Conservation (phyloP, 1,284 basidiomycete species). For the Cryptococcus maquisensis region DNA sequence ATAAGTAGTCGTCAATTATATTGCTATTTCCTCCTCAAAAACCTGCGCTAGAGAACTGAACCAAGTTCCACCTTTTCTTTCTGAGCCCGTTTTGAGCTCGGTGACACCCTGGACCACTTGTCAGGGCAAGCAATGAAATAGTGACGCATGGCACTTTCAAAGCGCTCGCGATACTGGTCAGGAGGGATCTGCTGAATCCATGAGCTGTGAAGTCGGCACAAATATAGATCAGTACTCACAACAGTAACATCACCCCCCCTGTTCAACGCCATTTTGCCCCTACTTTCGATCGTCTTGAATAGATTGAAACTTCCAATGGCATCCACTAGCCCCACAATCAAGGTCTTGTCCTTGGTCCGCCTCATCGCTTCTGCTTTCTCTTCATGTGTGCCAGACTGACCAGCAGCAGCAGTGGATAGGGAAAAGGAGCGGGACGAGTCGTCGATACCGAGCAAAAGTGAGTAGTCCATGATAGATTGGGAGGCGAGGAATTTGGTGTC, state of each 20-base stretch:
- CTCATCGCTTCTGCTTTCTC: slow-evolving; percentile 54
- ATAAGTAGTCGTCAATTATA: too few species aligned
- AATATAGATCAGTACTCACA: slow-evolving; percentile 16
- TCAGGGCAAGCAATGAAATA: slow-evolving; percentile 40
- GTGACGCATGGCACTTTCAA: slow-evolving; percentile 28
- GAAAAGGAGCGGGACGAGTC: neutral
- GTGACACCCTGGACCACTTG: slow-evolving; percentile 29
- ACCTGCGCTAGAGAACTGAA: too few species aligned
- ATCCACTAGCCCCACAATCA: slow-evolving; percentile 71
- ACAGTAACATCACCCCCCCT: slow-evolving; percentile 38
- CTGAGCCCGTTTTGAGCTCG: neutral
- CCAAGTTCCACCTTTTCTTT: neutral
- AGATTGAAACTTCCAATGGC: slow-evolving; percentile 58
- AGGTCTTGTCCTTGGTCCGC: slow-evolving; percentile 21
- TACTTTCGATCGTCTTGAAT: slow-evolving; percentile 37
- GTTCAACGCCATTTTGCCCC: slow-evolving; percentile 31
- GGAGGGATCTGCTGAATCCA: slow-evolving; percentile 28
- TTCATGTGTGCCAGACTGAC: slow-evolving; percentile 27
- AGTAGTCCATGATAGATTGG: slow-evolving; percentile 80
- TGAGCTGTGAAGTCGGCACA: neutral
- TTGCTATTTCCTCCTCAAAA: too few species aligned
- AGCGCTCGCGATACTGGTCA: slow-evolving; percentile 35
- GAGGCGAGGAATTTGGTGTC: slow-evolving; percentile 67
- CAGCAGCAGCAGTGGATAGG: neutral
- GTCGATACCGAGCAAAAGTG: slow-evolving; percentile 58